Evolutionary conservation across 177 flowering plant species (phyloP), one percentile per base, ranked within the genome.

Genomic region (Vitis hybrid): DNA sequence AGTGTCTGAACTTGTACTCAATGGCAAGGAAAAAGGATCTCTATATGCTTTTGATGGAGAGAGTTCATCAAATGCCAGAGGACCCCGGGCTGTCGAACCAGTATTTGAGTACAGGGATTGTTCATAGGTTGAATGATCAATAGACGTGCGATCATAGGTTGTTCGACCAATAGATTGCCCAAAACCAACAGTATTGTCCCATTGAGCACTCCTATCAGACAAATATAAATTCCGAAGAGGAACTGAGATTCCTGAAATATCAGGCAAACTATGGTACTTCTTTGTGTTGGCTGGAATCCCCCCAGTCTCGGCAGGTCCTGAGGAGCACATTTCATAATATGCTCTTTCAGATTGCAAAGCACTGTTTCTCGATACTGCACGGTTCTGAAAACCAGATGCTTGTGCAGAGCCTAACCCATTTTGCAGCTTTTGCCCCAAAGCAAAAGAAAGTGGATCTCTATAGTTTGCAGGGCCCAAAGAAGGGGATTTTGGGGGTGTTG

Each of bases 211-310:
- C 75, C 79, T 82, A 55, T 78, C 84, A 62, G 79, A 71, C 31
- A 55, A n/a, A 53, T 72, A 71, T 22, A 77, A 68, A 68, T 81
- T 80, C 72, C 87, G 76, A 3, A 55, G 71, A 33, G 87, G 82
- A 70, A 86, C 67, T 51, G 84, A 73, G 22, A 85, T 82, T 14
- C 93, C 98, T 22, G 96, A 89, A 69, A 96, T 90, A 72, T 89
- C 94, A 0, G 99, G 99, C 85, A 86, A 77, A 77, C 99, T 96
- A 66, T 87, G 87, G 80, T 85, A 96, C 77, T 96, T 93, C 83
- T 96, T 95, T 2, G 84, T 64, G 67, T 82, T 78, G 57, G 71
- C 77, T 59, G 84, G 52, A 67, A 72, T 59, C 10, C 65, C 81
- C 7, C 51, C 60, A 78, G 53, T 72, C 52, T 86, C 88, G 70